Evolutionary conservation across 2,329 filamentous ascomycete species (phyloP).

Genomic region (Pseudogymnoascus sp.): DNA sequence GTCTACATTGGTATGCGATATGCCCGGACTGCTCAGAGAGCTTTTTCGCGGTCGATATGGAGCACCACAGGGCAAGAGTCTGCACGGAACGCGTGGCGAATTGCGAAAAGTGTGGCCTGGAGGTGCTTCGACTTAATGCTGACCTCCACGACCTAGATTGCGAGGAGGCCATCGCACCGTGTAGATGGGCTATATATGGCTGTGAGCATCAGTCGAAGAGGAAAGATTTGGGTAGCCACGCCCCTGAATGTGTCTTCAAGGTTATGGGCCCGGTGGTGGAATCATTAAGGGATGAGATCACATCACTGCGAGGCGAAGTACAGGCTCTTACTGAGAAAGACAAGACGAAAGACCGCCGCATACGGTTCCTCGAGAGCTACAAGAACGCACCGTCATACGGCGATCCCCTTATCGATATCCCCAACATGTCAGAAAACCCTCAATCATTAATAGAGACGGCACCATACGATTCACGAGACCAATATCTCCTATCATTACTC

Average conservation of each 20-base stretch:
- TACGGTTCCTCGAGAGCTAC: constrained; percentile 35
- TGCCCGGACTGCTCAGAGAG: constrained; percentile 47
- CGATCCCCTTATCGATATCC: constrained; percentile 20
- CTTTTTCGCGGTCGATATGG: constrained; percentile 39
- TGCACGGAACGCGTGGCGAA: constrained; percentile 33
- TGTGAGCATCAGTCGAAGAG: constrained; percentile 37
- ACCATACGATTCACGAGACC: constrained; percentile 34
- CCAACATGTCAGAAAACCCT: constrained; percentile 19
- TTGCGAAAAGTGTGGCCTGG: constrained; percentile 23
- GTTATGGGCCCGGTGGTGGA: constrained; percentile 42
- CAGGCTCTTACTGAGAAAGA: constrained; percentile 34
- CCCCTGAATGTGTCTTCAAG: constrained; percentile 42
- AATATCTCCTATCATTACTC: constrained; percentile 38
- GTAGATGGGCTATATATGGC: constrained; percentile 42
- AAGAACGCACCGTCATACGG: constrained; percentile 19
- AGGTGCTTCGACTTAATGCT: constrained; percentile 22
- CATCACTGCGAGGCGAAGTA: constrained; percentile 35
- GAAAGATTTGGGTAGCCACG: constrained; percentile 37
- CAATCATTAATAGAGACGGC: constrained; percentile 21
- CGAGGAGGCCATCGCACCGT: constrained; percentile 32
- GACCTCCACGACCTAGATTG: constrained; percentile 36
- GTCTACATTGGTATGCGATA: constrained; percentile 43
- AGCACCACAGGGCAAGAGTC: constrained; percentile 38
- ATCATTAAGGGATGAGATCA: constrained; percentile 38
- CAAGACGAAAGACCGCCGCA: constrained; percentile 33